Percentiles rank a stretch among this genome's conserved stretches.
Evolutionary conservation across 208 protist genomes (phyloP).

Genomic region (Trypanosoma cruzi): DNA sequence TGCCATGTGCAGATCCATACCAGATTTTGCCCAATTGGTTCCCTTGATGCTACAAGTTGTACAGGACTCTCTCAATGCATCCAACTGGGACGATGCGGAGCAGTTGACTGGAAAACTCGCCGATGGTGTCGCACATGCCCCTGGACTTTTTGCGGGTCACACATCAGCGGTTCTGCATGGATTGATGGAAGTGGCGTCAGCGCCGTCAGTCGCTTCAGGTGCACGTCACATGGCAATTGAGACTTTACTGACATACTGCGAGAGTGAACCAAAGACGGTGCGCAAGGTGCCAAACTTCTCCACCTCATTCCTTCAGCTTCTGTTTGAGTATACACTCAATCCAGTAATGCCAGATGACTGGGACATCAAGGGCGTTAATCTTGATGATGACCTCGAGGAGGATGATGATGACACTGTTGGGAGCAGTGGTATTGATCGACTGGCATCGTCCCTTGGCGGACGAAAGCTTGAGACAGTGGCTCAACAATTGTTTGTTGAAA

Average conservation of each 20-base stretch:
- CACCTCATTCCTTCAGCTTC: constrained; percentile 76
- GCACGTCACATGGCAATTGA: constrained; percentile 87
- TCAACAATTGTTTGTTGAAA: constrained; percentile 65
- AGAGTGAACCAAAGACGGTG: constrained; percentile 73
- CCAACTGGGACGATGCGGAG: constrained; percentile 65
- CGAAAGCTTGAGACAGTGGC: constrained; percentile 74
- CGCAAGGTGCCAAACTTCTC: constrained; percentile 83
- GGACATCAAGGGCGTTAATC: constrained; percentile 53
- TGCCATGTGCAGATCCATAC: constrained; percentile 36
- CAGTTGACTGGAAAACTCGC: constrained; percentile 51
- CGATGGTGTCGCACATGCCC: constrained; percentile 50
- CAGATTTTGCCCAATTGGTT: constrained; percentile 52
- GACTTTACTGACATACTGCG: constrained; percentile 77
- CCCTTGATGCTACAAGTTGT: constrained; percentile 68
- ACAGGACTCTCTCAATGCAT: constrained; percentile 60
- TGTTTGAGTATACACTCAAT: constrained; percentile 86
- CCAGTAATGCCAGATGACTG: constrained; percentile 66
- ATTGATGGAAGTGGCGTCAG: constrained; percentile 76
- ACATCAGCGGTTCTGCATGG: constrained; percentile 54
- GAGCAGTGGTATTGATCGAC: constrained; percentile 67
- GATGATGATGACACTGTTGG: constrained; percentile 69
- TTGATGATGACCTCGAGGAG: constrained; percentile 71
- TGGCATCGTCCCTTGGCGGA: constrained; percentile 73
- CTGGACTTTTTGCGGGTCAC: constrained; percentile 58
- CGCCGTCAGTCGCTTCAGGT: constrained; percentile 41